Evolutionary conservation across 2,329 filamentous ascomycete species (phyloP), one percentile per base, ranked within the genome.

Genomic region (Westerdykella ornata): DNA sequence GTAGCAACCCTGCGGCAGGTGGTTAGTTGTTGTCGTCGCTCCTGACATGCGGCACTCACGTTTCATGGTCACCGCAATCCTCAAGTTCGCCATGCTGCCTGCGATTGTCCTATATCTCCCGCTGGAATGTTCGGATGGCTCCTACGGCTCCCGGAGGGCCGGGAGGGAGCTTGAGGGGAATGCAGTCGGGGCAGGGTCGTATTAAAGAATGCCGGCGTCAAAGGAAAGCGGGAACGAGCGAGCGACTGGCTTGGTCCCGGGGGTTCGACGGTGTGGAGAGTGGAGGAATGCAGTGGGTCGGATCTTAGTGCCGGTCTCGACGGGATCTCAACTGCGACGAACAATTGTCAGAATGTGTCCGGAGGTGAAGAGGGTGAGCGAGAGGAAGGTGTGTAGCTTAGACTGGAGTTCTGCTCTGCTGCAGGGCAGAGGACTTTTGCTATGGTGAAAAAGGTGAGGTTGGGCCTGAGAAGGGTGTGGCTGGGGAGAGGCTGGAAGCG

Each of bases 61-160:
- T 63, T 72, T 70, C 53, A 75, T 68, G 60, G 71, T 71, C 46
- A 74, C 69, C 18, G 72, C 70, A 55, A 75, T 74, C 51, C 64
- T 57, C 53, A 74, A 62, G 52, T 69, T 69, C 44, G 72, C 65
- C 72, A 75, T 74, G 49, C 47, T 65, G 55, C 57, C 39, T 52
- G 43, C 56, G 42, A 50, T 32, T 49, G 30, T 50, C 39, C 47
- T 52, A 54, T 51, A 53, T 39, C 46, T 42, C 54, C 43, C 38
- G 43, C 47, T 57, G 48, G 39, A 47, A 44, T 48, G 53, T 51
- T 34, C 44, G 45, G 43, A 38, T 45, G 37, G 46, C 51, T 60
- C 62, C 65, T 60, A 55, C 65, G 65, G 66, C 65, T 65, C 66
- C 56, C 62, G 58, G 54, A 62, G 66, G 66, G 64, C 65, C 59